phyloP scores from a whole-genome alignment of 345 rosid genomes.

The Pistacia integerrima region DNA sequence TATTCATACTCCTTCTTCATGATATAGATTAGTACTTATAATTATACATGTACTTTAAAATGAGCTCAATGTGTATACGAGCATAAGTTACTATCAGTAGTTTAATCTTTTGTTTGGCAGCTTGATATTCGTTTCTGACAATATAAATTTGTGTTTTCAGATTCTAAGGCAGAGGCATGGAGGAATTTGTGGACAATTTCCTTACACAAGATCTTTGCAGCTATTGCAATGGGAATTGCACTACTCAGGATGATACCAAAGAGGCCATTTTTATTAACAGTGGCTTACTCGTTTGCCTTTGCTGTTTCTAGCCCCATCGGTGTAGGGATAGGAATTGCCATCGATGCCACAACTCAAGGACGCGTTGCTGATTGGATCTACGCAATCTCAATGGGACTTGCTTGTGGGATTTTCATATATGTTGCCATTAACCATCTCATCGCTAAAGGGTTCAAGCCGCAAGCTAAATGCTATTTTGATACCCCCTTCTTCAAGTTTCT shows the following conservation, averaged over 20 bases:
- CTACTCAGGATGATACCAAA: constrained; percentile 73
- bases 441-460: constrained; percentile 74
- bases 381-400: constrained; percentile 79
- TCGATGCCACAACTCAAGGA: constrained; percentile 75
- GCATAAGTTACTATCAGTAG: no score
- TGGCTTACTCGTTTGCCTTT: constrained; percentile 71
- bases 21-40: no score
- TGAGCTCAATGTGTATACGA: no score
- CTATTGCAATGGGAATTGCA: constrained; percentile 88
- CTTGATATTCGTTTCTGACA: background rate
- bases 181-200: constrained; percentile 87
- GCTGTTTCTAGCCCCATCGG: constrained; percentile 81
- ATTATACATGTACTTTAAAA: no score
- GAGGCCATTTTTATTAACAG: constrained; percentile 69
- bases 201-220: constrained; percentile 82
- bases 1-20: no score
- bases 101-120: background rate
- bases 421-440: constrained; percentile 88
- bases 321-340: constrained; percentile 81
- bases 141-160: constrained; percentile 27
- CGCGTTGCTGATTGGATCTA: constrained; percentile 64
- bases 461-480: constrained; percentile 45
- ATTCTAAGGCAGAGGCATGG: constrained; percentile 65
- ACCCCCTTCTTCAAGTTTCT: constrained; percentile 71
- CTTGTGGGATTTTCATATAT: constrained; percentile 83